Conservation (phyloP, 345 rosid species). For the Populus simonii region DNA sequence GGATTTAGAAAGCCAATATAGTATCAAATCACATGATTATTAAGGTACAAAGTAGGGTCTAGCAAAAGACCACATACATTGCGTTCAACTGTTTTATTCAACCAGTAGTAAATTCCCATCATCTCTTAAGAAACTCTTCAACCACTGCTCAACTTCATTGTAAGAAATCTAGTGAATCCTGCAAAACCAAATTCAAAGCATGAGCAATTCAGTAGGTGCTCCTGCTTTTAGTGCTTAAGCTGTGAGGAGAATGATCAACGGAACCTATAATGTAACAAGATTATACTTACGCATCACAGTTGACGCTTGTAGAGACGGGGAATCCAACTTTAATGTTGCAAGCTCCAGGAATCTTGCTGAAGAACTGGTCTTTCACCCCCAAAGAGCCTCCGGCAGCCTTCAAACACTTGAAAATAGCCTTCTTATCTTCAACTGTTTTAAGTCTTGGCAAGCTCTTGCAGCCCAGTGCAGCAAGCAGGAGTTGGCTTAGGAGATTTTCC, state of each 20-base stretch:
- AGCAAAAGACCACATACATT: background rate
- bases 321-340: slow-evolving; percentile 44
- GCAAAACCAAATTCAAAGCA: background rate
- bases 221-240: background rate
- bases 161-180: slow-evolving; percentile 15
- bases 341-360: slow-evolving; percentile 34
- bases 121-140: background rate
- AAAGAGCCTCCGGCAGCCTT: slow-evolving; percentile 21
- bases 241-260: background rate
- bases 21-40: background rate
- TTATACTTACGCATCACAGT: slow-evolving; percentile 34
- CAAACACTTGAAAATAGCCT: slow-evolving; percentile 35
- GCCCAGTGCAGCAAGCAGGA: slow-evolving; percentile 25
- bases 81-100: background rate
- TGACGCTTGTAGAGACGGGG: slow-evolving; percentile 30
- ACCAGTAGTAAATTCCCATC: background rate
- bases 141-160: background rate
- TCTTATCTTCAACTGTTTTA: slow-evolving; percentile 32
- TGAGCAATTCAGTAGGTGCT: background rate
- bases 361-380: slow-evolving; percentile 34
- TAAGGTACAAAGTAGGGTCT: background rate
- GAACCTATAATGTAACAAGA: background rate
- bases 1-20: background rate
- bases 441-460: slow-evolving; percentile 26
- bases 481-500: slow-evolving; percentile 23